Evolutionary conservation across 345 rosid species (phyloP), one percentile per base, ranked within the genome.

Genomic region (Nephelium lappaceum): DNA sequence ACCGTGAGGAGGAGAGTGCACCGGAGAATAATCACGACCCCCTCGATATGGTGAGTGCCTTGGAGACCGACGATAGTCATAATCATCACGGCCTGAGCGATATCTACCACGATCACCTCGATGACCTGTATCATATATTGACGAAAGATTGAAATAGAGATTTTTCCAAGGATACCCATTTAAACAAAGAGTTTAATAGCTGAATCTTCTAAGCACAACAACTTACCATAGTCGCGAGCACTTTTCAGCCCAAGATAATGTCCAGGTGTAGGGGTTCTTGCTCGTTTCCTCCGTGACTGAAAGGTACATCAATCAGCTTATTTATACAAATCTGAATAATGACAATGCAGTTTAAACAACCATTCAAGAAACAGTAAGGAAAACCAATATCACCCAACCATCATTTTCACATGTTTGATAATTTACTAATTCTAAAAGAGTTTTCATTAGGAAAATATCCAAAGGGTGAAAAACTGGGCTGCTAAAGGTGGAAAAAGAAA

Each of bases 211-310:
- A 31, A 68, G 58, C 60, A 38, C 38, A 21, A 69, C 65, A 42
- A 69, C 85, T 83, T 77, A 96, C 99, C 97, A 16, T 53, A 79
- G 55, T 94, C 98, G 80, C 98, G 85, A 66, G 90, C 81, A 76
- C 85, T 96, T 85, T 96, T 96, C 86, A 96, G 83, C 69, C 99
- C 99, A 81, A 96, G 98, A 86, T 96, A 96, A 84, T 96, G 98
- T 65, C 99, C 99, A 9, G 99, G 98, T 19, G 99, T 96, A 60
- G 99, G 99, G 69, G 99, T 94, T 84, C 99, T 91, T 11, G 98
- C 85, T n/a, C 98, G 91, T 80, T 91, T 96, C 88, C 99, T 93
- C 67, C 99, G 87, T 57, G 99, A 96, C 98, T 96, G 97, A 85
- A 88, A 88, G 73, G 66, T 14, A 77, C 67, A 74, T 4, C 74